Conservation (phyloP, 192 early-diverging fungal genomes). For the Jimgerdemannia flammicorona region DNA sequence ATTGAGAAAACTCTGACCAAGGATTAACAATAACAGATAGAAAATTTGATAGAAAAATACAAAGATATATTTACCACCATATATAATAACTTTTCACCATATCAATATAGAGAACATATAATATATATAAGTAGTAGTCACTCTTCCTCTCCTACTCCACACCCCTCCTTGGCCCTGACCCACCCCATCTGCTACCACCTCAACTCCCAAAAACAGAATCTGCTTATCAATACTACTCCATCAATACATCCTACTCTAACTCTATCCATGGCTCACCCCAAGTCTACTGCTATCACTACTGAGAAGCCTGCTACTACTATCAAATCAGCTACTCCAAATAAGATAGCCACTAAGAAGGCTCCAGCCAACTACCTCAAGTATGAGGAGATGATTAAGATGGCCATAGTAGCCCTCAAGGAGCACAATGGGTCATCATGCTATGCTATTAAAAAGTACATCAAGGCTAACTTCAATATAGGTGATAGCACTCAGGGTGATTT, state of each 20-base stretch:
- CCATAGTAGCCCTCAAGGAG: constrained; percentile 60
- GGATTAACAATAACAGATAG: no score
- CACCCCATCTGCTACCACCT: background rate
- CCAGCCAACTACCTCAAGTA: constrained; percentile 30
- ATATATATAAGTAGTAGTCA: no score
- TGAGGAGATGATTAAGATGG: constrained; percentile 40
- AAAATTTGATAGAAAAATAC: no score
- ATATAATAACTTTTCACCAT: no score
- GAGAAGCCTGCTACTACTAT: constrained; percentile 19
- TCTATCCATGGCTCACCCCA: constrained; percentile 31
- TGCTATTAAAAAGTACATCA: constrained; percentile 78
- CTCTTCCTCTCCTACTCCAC: constrained; percentile 9
- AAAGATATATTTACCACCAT: no score
- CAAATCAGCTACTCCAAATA: constrained; percentile 21
- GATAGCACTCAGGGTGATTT: constrained; percentile 45
- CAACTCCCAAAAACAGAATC: background rate
- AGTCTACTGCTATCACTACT: constrained; percentile 26
- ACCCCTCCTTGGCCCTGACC: background rate
- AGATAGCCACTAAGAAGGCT: constrained; percentile 30
- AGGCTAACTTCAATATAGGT: constrained; percentile 64
- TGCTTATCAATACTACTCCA: constrained; percentile 2
- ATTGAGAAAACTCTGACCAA: no score
- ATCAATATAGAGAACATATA: no score
- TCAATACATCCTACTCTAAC: constrained; percentile 4
- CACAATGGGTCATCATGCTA: constrained; percentile 69